Evolutionary conservation across 179 eudicot species (phyloP).

Genomic region (Vitellaria paradoxa): DNA sequence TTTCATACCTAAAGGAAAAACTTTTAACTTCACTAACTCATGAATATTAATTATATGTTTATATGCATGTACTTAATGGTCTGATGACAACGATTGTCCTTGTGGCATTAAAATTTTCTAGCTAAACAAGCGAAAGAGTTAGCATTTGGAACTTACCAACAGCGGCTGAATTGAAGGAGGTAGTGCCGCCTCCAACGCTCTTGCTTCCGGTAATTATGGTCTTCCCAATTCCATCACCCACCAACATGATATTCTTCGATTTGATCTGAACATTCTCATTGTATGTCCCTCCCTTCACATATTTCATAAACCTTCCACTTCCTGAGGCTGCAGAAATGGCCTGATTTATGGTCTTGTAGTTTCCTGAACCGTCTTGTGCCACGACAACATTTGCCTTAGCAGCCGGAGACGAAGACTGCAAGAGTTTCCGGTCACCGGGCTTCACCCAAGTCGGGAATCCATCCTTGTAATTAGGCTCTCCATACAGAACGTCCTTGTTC

Average conservation of each 20-base stretch:
- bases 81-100: too few species aligned
- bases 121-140: too few species aligned
- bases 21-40: too few species aligned
- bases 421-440: constrained; percentile 30
- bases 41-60: too few species aligned
- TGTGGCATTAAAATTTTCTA: too few species aligned
- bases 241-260: too few species aligned
- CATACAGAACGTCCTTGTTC: constrained; percentile 14
- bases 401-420: constrained; percentile 21
- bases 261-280: constrained; percentile 34
- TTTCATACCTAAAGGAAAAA: too few species aligned
- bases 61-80: too few species aligned
- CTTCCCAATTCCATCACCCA: too few species aligned
- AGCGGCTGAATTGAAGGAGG: constrained; percentile 48
- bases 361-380: constrained; percentile 50
- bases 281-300: constrained; percentile 38
- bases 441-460: constrained; percentile 37
- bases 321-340: constrained; percentile 34
- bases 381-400: constrained; percentile 37
- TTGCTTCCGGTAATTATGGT: constrained; percentile 47
- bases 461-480: background rate
- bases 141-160: constrained; percentile 60
- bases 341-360: constrained; percentile 30
- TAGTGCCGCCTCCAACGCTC: constrained; percentile 48
- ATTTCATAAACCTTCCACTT: constrained; percentile 32